Evolutionary conservation across 2,329 filamentous ascomycete species (phyloP).

Genomic region (Graphiopsis chlorocephala): DNA sequence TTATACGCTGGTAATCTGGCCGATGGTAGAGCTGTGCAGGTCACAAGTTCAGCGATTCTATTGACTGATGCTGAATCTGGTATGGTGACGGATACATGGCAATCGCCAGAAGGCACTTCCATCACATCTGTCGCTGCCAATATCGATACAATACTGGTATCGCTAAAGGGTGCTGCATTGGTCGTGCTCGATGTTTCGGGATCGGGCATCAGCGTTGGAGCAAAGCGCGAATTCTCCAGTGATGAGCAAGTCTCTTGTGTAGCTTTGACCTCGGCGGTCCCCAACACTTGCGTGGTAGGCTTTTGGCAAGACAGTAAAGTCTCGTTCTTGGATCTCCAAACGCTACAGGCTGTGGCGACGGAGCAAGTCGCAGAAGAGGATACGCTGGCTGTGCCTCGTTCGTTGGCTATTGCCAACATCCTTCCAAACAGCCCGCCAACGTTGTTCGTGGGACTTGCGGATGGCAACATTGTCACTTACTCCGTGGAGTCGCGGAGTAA

Average conservation of each 20-base stretch:
- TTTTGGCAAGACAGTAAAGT: conserved; percentile 85
- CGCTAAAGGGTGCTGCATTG: conserved; percentile 70
- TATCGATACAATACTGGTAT: conserved; percentile 65
- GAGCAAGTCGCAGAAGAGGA: conserved; percentile 57
- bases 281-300: conserved; percentile 71
- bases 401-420: conserved; percentile 75
- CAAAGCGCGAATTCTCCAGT: conserved; percentile 59
- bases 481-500: conserved; percentile 61
- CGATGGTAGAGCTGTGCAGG: conserved; percentile 66
- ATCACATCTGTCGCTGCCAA: conserved; percentile 82
- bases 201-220: conserved; percentile 56
- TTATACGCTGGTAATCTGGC: conserved; percentile 65
- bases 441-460: conserved; percentile 85
- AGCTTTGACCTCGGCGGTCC: conserved; percentile 64
- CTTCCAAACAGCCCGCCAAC: conserved; percentile 67
- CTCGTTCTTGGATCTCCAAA: conserved; percentile 67
- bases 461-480: conserved; percentile 86
- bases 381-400: conserved; percentile 75
- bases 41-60: conserved; percentile 63
- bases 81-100: conserved; percentile 59
- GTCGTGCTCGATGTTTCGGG: conserved; percentile 63
- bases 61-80: conserved; percentile 60
- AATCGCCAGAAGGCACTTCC: conserved; percentile 43
- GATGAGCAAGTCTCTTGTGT: conserved; percentile 83
- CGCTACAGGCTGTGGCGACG: conserved; percentile 63